These are phyloP conservation scores for Lepidium sativum DNA, from an alignment of 345 rosid genomes.

Conservation along the genomic window DNA sequence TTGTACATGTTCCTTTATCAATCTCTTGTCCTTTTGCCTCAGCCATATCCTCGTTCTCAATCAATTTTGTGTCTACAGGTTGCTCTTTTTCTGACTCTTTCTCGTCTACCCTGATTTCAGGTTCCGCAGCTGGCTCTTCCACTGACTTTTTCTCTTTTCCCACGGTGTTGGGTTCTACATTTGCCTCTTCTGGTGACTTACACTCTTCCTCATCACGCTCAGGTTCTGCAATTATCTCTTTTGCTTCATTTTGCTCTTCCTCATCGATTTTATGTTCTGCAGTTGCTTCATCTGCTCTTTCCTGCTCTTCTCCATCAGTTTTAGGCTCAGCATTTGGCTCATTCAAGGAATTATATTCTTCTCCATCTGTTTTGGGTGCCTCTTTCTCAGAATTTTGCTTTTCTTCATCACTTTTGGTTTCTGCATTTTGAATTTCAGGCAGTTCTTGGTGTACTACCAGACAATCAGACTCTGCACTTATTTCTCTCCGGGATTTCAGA, in stretches of 20 bases:
- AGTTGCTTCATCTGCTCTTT: neutral
- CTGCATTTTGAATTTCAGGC: neutral
- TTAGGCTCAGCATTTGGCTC: neutral
- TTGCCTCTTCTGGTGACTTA: neutral
- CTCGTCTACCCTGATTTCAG: neutral
- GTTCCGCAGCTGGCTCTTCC: neutral
- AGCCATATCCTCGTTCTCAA: neutral
- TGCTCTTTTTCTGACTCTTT: neutral
- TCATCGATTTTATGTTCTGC: neutral
- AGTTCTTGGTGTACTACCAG: neutral
- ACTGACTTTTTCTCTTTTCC: neutral
- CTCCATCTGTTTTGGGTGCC: neutral
- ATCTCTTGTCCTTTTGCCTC: neutral
- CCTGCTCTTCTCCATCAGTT: neutral
- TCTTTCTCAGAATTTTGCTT: neutral
- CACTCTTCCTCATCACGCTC: neutral
- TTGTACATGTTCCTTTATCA: neutral
- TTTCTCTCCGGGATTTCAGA: neutral
- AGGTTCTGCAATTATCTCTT: neutral
- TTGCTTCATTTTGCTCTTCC: neutral
- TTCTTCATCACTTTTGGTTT: neutral
- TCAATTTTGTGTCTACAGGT: neutral
- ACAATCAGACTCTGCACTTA: slow-evolving; percentile 1
- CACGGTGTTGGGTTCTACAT: neutral
- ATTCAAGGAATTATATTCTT: neutral